Base-by-base conservation (phyloP, 805 yeast genomes). In the Metschnikowia picachoensis region DNA sequence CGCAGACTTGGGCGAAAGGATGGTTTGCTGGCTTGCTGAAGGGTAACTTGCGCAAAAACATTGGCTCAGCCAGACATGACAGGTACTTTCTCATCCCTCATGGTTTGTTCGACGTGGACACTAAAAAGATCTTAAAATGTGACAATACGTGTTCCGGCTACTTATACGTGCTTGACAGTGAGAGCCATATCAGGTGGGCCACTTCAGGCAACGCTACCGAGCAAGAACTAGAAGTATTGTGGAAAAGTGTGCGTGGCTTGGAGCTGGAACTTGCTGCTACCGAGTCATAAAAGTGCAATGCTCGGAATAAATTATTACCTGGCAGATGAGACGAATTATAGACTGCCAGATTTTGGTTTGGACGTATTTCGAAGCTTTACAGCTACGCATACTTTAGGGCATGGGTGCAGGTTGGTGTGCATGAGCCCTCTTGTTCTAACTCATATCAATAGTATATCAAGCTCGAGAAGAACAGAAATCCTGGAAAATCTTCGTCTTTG, bases 101-200 rank as follows among this genome's bases (percentile, higher is more conserved):
- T 31, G 72, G 73, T 31, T 79, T 80, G 13, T 67, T 88, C 29
- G 73, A 82, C 2, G 74, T 77, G 47, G 79, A 73, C 15, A 65
- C 79, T 6, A 78, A 86, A 55, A 81, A 82, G 44, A 63, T 76
- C 25, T 64, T 92, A 31, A 68, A 78, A 40, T 78, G 90, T 54
- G 83, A 82, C 45, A 92, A 92, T 60, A 76, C 79, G 17, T 86
- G 85, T 56, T 80, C 95, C 2, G 98, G 98, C 0, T 90, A 87
- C 60, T 70, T 90, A 10, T 85, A 89, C 53, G 69, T 92, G 4
- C 76, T 94, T 31, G 99, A 94, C 60, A 72, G 72, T 13, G 70
- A 80, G 12, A 83, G 85, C 42, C 83, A 78, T 57, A 84, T 94
- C 44, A 73, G 98, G 56, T 92, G 98, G 98, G 90, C 89, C 20